Evolutionary conservation across 768 basidiomycete species (phyloP).

Genomic region (Hypholoma sublateritium): DNA sequence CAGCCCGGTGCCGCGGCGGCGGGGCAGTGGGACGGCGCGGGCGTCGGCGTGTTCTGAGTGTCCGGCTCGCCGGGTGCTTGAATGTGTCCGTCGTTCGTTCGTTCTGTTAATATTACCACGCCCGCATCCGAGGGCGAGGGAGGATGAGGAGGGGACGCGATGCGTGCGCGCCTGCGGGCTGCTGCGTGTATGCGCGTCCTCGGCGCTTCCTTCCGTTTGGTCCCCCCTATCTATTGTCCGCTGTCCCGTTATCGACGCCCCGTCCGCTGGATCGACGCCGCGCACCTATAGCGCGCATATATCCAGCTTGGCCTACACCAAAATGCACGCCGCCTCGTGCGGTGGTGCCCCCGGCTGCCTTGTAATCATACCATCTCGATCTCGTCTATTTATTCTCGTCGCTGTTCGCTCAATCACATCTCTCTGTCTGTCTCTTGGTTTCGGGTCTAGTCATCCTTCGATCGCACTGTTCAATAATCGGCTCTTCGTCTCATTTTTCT

Average conservation of each 20-base stretch:
- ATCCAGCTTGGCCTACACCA: not conserved
- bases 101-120: too few species aligned
- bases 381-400: not conserved
- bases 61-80: not conserved
- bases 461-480: not conserved
- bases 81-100: not conserved
- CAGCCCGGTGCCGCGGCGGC: not conserved
- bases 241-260: too few species aligned
- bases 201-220: not conserved
- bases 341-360: not conserved
- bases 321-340: not conserved
- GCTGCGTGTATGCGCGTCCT: constrained; percentile 5
- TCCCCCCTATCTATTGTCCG: not conserved
- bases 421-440: not conserved
- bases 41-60: constrained; percentile 3
- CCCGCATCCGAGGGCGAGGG: not conserved
- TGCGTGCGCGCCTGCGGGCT: not conserved
- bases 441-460: not conserved
- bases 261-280: not conserved
- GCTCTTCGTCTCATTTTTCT: not conserved
- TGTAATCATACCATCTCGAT: not conserved
- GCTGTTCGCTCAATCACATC: not conserved
- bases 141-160: not conserved
- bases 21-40: not conserved
- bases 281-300: not conserved